A percentile compares a stretch with the other conserved stretches of the same genome.
phyloP scores from a whole-genome alignment of 352 stramenopile species.

The Pythium brassicae region DNA sequence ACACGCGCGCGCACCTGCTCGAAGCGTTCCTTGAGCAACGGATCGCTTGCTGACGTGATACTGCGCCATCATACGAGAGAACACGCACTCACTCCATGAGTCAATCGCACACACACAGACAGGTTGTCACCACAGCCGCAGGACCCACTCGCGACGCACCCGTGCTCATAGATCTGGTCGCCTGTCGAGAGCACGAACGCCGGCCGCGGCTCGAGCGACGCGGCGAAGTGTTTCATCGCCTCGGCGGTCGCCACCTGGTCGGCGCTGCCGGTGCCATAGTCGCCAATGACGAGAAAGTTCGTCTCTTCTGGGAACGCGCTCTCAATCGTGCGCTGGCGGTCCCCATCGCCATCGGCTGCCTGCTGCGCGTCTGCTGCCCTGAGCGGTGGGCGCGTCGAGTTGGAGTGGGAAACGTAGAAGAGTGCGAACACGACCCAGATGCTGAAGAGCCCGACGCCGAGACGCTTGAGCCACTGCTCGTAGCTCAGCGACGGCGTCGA shows the following conservation, averaged over 20 bases:
- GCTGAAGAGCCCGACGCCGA: conserved; percentile 44
- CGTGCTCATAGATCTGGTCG: conserved; percentile 85
- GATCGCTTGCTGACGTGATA: conserved; percentile 53
- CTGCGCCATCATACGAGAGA: conserved; percentile 18
- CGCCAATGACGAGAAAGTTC: conserved; percentile 77
- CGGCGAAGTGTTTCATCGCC: conserved; percentile 55
- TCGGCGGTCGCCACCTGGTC: conserved; percentile 56
- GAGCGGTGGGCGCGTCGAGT: background rate
- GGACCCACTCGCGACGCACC: too few species aligned
- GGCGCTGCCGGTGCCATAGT: conserved; percentile 72
- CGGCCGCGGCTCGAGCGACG: conserved; percentile 47
- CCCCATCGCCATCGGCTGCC: background rate
- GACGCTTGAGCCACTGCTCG: conserved; percentile 59
- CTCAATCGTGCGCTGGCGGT: conserved; percentile 18
- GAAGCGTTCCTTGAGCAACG: conserved; percentile 61
- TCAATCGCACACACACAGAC: conserved; percentile 2
- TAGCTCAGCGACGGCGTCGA: conserved; percentile 28
- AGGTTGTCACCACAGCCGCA: too few species aligned
- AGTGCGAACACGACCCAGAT: conserved; percentile 61
- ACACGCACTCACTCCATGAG: background rate
- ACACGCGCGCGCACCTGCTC: conserved; percentile 38
- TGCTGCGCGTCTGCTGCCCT: background rate
- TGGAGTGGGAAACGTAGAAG: conserved; percentile 20
- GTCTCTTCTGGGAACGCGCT: conserved; percentile 52
- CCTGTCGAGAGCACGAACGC: conserved; percentile 80